phyloP scores from a whole-genome alignment of 768 basidiomycete genomes.

The Termitomyces sp. region DNA sequence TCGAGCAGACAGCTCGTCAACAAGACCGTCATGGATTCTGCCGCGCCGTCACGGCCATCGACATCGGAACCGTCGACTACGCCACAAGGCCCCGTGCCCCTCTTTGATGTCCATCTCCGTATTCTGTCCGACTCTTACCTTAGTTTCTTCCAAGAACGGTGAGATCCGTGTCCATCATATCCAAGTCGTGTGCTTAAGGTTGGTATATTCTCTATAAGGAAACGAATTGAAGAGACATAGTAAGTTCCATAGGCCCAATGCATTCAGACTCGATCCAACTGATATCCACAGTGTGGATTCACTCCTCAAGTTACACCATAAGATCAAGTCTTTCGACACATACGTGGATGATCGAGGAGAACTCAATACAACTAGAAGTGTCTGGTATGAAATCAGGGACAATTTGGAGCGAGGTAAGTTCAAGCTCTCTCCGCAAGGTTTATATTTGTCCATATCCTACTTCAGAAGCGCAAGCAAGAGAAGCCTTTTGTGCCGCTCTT shows the following conservation, averaged over 20 bases:
- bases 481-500: conserved; percentile 72
- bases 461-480: conserved; percentile 75
- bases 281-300: conserved; percentile 57
- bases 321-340: conserved; percentile 63
- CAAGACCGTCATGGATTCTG: conserved; percentile 25
- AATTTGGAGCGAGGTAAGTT: conserved; percentile 73
- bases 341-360: conserved; percentile 70
- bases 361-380: conserved; percentile 57
- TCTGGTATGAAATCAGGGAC: conserved; percentile 83
- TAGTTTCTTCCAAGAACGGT: conserved; percentile 85
- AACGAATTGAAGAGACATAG: conserved; percentile 84
- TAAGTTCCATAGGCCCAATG: conserved; percentile 29
- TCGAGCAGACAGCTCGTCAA: conserved; percentile 8
- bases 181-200: conserved; percentile 13
- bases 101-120: conserved; percentile 70
- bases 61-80: conserved; percentile 27
- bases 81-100: conserved; percentile 52
- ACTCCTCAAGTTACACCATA: conserved; percentile 67
- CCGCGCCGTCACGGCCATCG: conserved; percentile 34
- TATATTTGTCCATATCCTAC: conserved; percentile 8
- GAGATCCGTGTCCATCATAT: conserved; percentile 8
- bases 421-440: neutral
- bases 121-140: conserved; percentile 74
- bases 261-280: neutral
- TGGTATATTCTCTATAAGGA: conserved; percentile 45